Conservation (phyloP, 108 stramenopile genomes). For the Fistulifera solaris region DNA sequence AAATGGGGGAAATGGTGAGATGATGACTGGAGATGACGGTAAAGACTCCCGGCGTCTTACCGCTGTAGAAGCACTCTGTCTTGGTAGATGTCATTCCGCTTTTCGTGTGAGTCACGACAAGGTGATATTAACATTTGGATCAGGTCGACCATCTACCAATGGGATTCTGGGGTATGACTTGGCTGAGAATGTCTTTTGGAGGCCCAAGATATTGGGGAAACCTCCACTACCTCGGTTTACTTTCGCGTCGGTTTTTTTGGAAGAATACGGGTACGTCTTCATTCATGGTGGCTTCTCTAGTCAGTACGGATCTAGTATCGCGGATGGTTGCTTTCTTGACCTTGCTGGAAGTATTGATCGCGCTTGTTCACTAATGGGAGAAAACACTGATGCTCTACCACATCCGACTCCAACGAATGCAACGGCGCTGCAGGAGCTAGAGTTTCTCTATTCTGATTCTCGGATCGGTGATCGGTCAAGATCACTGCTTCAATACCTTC, state of each 20-base stretch:
- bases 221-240: slow-evolving; percentile 42
- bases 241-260: slow-evolving; percentile 20
- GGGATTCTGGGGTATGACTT: slow-evolving; percentile 42
- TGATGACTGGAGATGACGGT: background rate
- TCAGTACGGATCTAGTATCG: slow-evolving; percentile 14
- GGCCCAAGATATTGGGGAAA: slow-evolving; percentile 20
- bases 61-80: slow-evolving; percentile 29
- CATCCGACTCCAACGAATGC: too few relatives aligned
- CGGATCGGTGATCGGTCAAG: background rate
- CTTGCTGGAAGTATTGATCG: slow-evolving; percentile 5
- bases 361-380: background rate
- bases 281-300: slow-evolving; percentile 47
- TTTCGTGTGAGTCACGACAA: slow-evolving; percentile 35
- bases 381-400: background rate
- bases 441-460: background rate
- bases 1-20: too few relatives aligned
- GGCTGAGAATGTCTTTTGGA: slow-evolving; percentile 21
- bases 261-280: slow-evolving; percentile 36
- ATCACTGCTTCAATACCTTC: background rate
- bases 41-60: slow-evolving; percentile 6
- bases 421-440: background rate
- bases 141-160: slow-evolving; percentile 45
- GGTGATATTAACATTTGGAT: slow-evolving; percentile 41
- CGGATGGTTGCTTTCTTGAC: slow-evolving; percentile 16
- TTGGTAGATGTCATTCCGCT: slow-evolving; percentile 47